Conservation (phyloP, 2,329 filamentous ascomycete species). For the Stachybotrys chartarum region DNA sequence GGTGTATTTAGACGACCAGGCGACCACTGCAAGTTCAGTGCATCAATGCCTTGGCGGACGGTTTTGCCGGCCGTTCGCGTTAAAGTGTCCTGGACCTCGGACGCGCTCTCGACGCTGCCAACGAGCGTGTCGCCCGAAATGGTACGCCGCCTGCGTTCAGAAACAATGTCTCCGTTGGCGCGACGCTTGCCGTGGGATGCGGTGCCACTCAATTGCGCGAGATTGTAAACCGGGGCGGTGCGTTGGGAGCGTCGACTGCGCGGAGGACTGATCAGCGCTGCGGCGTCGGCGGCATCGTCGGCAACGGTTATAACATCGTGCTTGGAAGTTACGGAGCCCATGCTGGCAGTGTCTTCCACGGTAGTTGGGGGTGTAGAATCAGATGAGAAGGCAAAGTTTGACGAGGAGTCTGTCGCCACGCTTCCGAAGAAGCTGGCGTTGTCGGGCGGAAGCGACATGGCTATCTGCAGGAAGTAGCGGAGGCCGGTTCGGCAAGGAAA, state of each 20-base stretch:
- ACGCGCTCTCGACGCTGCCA: conserved; percentile 13
- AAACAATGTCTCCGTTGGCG: conserved; percentile 41
- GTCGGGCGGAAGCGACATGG: conserved; percentile 26
- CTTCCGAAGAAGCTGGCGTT: conserved; percentile 19
- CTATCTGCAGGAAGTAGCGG: not conserved
- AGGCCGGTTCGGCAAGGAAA: not conserved
- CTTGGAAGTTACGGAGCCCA: conserved; percentile 38
- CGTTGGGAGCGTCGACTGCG: conserved; percentile 41
- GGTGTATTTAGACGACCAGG: conserved; percentile 27
- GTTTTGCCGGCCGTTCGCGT: conserved; percentile 7
- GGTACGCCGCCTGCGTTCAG: conserved; percentile 37
- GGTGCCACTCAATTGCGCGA: conserved; percentile 55
- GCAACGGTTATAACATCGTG: conserved; percentile 27
- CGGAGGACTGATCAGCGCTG: conserved; percentile 18
- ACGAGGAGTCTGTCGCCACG: conserved; percentile 29
- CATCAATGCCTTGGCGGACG: conserved; percentile 35
- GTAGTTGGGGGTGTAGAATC: conserved; percentile 62
- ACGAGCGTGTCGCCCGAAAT: conserved; percentile 33
- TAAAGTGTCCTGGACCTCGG: conserved; percentile 6
- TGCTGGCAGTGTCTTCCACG: conserved; percentile 53
- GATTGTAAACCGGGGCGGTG: conserved; percentile 59
- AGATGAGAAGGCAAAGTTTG: conserved; percentile 48
- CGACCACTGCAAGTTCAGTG: conserved; percentile 37
- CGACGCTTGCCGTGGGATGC: conserved; percentile 51
- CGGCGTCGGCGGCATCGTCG: conserved; percentile 14